These are phyloP conservation scores for Neoarthrinium moseri DNA, from an alignment of 2,329 filamentous ascomycete genomes.

Conservation along the genomic window DNA sequence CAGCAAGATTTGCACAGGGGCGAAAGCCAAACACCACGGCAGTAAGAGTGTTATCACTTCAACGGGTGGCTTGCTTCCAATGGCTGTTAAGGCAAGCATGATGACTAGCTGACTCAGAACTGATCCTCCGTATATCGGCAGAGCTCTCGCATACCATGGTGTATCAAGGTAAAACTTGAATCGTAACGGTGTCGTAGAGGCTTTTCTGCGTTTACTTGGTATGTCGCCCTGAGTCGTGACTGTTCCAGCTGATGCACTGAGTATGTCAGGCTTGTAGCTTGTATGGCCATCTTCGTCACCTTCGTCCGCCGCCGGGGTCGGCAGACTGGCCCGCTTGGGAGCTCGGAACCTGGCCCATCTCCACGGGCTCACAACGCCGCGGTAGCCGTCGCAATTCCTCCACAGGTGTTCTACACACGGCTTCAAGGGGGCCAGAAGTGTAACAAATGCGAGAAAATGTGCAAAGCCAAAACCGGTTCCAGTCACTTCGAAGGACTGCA, in stretches of 20 bases:
- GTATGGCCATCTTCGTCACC: neutral
- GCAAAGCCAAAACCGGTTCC: neutral
- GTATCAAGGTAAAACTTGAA: slow-evolving; percentile 10
- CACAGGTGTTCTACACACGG: slow-evolving; percentile 1
- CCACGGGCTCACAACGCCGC: neutral
- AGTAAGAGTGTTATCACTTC: neutral
- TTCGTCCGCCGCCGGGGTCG: neutral
- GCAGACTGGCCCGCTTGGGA: neutral
- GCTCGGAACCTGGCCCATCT: neutral
- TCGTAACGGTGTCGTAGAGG: neutral
- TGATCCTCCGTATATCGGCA: neutral
- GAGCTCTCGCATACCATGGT: slow-evolving; percentile 1
- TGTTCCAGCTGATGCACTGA: neutral
- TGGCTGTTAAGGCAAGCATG: slow-evolving; percentile 6
- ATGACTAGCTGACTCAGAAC: slow-evolving; percentile 12
- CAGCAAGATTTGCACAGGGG: slow-evolving; percentile 18
- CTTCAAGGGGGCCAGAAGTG: slow-evolving; percentile 1
- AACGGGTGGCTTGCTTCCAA: neutral
- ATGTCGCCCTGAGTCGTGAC: neutral
- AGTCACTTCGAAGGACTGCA: neutral
- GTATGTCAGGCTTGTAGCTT: neutral
- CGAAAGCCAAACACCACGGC: slow-evolving; percentile 6
- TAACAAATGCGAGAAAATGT: slow-evolving; percentile 4
- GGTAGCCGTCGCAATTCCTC: neutral
- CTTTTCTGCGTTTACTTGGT: neutral